Evolutionary conservation across 108 stramenopile species (phyloP).

Genomic region (Cyclotella distinguenda): DNA sequence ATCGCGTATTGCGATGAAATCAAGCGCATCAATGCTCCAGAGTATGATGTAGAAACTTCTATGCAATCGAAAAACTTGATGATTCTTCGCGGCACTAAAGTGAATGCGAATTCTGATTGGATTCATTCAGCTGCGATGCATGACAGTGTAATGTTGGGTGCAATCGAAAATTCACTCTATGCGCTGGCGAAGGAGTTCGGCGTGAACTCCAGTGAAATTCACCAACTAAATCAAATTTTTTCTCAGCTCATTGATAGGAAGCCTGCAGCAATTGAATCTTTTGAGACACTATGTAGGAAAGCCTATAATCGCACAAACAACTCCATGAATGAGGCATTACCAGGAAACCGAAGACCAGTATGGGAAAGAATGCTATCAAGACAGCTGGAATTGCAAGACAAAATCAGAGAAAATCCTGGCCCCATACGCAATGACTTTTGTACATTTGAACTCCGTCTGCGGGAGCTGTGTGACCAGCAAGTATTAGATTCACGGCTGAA

Average conservation of each 20-base stretch:
- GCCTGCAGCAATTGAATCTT: not conserved
- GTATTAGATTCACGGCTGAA: not conserved
- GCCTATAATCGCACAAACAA: not conserved
- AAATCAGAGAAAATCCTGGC: not conserved
- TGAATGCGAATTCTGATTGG: not conserved
- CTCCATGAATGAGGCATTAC: not conserved
- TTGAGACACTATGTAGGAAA: conserved; percentile 5
- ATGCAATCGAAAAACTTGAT: not conserved
- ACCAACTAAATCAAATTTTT: not conserved
- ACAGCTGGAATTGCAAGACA: not conserved
- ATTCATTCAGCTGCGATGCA: conserved; percentile 1
- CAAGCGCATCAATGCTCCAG: not conserved
- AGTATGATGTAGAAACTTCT: conserved; percentile 3
- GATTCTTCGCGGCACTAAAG: not conserved
- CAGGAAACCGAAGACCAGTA: not conserved
- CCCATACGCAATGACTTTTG: not conserved
- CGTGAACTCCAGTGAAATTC: not conserved
- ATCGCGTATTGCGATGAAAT: not conserved
- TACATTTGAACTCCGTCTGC: not conserved
- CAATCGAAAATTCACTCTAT: conserved; percentile 3
- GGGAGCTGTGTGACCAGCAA: not conserved
- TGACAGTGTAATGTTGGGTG: conserved; percentile 6
- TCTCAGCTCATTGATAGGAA: conserved; percentile 1
- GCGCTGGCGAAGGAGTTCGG: conserved; percentile 7
- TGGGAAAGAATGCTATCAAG: not conserved